Conservation (phyloP, 2,329 filamentous ascomycete species). For the Cladosporium oxysporum region DNA sequence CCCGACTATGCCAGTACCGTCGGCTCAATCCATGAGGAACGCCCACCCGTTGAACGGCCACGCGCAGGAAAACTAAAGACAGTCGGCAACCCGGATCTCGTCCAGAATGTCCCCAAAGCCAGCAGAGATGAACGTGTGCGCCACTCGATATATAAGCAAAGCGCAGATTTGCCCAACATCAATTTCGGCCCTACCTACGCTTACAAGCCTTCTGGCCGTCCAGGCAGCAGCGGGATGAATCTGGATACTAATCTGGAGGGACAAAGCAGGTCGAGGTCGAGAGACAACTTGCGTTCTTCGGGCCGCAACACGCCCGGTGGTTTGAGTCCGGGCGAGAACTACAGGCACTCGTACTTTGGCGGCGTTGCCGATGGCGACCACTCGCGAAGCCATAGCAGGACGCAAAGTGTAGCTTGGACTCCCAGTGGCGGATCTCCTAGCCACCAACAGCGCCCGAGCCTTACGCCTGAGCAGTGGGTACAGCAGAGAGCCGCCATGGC, state of each 20-base stretch:
- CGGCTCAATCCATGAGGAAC: constrained; percentile 46
- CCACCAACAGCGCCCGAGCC: constrained; percentile 48
- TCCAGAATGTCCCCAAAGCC: constrained; percentile 45
- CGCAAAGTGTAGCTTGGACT: constrained; percentile 76
- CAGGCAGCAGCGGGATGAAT: constrained; percentile 57
- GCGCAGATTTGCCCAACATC: constrained; percentile 67
- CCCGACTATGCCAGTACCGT: constrained; percentile 76
- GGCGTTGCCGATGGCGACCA: constrained; percentile 26
- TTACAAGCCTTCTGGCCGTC: constrained; percentile 59
- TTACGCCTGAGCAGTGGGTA: constrained; percentile 82
- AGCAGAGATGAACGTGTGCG: constrained; percentile 37
- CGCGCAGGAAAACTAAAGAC: constrained; percentile 80
- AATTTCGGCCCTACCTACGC: constrained; percentile 86
- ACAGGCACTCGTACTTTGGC: constrained; percentile 39
- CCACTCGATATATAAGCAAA: constrained; percentile 37
- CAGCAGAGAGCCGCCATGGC: constrained; percentile 68
- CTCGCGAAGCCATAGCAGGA: constrained; percentile 50
- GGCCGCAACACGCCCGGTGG: constrained; percentile 21
- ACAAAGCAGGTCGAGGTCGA: constrained; percentile 29
- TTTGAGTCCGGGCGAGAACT: constrained; percentile 31
- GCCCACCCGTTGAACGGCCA: constrained; percentile 62
- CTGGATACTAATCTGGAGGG: constrained; percentile 38
- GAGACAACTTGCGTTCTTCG: constrained; percentile 25
- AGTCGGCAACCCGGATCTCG: constrained; percentile 60
- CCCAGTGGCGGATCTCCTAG: constrained; percentile 62